These are phyloP conservation scores for Saturnispora serradocipensis DNA, from an alignment of 805 yeast genomes.

Conservation along the genomic window DNA sequence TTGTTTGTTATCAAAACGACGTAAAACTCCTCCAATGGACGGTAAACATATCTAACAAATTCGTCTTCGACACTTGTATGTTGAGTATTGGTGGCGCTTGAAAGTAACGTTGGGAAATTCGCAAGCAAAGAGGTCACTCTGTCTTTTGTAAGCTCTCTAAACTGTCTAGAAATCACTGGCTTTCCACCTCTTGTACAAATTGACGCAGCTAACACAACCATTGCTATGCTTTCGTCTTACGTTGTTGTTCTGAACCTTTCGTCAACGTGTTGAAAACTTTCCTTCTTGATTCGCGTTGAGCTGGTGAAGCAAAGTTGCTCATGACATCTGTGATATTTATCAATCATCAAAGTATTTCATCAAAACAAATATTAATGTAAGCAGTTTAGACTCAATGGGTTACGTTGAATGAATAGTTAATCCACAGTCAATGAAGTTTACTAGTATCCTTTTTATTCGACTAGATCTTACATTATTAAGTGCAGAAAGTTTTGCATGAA, in stretches of 20 bases:
- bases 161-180: slow-evolving; percentile 86
- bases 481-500: not conserved
- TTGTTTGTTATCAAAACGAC: slow-evolving; percentile 86
- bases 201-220: slow-evolving; percentile 88
- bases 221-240: slow-evolving; percentile 13
- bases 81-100: slow-evolving; percentile 58
- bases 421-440: too few species aligned
- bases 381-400: not conserved
- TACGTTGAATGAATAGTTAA: too few species aligned
- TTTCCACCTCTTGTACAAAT: slow-evolving; percentile 92
- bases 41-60: slow-evolving; percentile 85
- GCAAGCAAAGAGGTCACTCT: slow-evolving; percentile 80
- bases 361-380: not conserved
- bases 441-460: too few species aligned
- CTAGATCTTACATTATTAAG: not conserved
- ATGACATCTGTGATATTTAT: not conserved
- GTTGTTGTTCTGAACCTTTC: not conserved
- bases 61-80: slow-evolving; percentile 94
- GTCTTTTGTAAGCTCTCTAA: slow-evolving; percentile 74
- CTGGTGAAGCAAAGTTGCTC: not conserved
- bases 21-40: slow-evolving; percentile 89
- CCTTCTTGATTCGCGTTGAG: not conserved
- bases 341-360: not conserved
- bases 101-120: slow-evolving; percentile 71
- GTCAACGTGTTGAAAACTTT: not conserved